These are phyloP conservation scores for Acmispon strigosus DNA, from an alignment of 306 rosid species.

Conservation along the genomic window DNA sequence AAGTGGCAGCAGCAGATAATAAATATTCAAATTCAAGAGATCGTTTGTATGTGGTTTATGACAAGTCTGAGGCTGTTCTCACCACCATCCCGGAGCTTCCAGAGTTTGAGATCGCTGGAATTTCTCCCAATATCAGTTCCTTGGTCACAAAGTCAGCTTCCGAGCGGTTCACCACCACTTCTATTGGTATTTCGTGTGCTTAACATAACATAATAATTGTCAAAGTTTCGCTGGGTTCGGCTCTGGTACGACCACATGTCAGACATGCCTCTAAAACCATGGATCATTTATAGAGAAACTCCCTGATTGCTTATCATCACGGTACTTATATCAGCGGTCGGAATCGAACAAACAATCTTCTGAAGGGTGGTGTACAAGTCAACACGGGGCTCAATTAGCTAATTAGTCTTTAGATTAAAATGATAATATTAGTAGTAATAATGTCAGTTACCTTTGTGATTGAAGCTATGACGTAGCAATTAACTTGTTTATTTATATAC, in stretches of 20 bases:
- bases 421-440: too few species aligned
- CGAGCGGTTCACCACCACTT: constrained; percentile 41
- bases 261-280: too few species aligned
- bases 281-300: too few species aligned
- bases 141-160: constrained; percentile 51
- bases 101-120: constrained; percentile 41
- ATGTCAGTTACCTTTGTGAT: neutral
- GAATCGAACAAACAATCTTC: too few species aligned
- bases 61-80: constrained; percentile 47
- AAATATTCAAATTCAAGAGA: constrained; percentile 25
- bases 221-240: too few species aligned
- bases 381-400: too few species aligned
- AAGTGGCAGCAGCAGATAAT: constrained; percentile 15
- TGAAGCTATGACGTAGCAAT: neutral
- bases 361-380: too few species aligned
- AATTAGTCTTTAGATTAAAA: neutral
- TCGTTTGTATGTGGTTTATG: constrained; percentile 49
- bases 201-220: neutral
- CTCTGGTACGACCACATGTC: too few species aligned
- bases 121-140: constrained; percentile 71
- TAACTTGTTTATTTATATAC: neutral
- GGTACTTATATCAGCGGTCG: too few species aligned
- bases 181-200: constrained; percentile 58
- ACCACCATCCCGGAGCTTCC: constrained; percentile 74
- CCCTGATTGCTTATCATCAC: too few species aligned